Conservation (phyloP, 805 yeast species). For the Allodekkera sacchari region DNA sequence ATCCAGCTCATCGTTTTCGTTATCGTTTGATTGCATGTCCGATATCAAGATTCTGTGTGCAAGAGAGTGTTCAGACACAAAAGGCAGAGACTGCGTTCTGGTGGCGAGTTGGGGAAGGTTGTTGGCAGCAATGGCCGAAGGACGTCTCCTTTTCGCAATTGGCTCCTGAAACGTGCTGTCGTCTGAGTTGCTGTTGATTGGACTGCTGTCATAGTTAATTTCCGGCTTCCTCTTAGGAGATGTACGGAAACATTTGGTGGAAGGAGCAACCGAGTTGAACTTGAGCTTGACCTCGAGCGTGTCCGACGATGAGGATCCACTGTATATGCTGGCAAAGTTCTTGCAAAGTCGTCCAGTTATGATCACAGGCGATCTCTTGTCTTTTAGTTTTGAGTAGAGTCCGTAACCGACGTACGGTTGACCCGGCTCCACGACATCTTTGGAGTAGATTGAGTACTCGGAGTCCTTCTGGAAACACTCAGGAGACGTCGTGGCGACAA, state of each 20-base stretch:
- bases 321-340: constrained; percentile 38
- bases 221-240: background rate
- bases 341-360: constrained; percentile 52
- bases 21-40: constrained; percentile 12
- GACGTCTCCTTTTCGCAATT: too few species aligned
- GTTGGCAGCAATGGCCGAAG: background rate
- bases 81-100: constrained; percentile 29
- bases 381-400: constrained; percentile 26
- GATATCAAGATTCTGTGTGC: constrained; percentile 25
- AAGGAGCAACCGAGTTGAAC: constrained; percentile 18
- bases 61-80: constrained; percentile 21
- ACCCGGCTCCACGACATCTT: constrained; percentile 44
- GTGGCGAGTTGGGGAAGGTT: constrained; percentile 22
- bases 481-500: constrained; percentile 37
- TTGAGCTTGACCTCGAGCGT: constrained; percentile 52
- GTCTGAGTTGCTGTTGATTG: constrained; percentile 4
- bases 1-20: constrained; percentile 10
- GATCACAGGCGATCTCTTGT: constrained; percentile 26
- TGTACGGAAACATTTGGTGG: background rate
- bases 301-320: constrained; percentile 29
- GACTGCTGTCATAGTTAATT: constrained; percentile 7
- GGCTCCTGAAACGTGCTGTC: too few species aligned
- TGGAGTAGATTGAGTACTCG: constrained; percentile 37
- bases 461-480: constrained; percentile 31
- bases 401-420: constrained; percentile 44